phyloP scores from a whole-genome alignment of 106 monocot species.

The Dendrobium nobile region DNA sequence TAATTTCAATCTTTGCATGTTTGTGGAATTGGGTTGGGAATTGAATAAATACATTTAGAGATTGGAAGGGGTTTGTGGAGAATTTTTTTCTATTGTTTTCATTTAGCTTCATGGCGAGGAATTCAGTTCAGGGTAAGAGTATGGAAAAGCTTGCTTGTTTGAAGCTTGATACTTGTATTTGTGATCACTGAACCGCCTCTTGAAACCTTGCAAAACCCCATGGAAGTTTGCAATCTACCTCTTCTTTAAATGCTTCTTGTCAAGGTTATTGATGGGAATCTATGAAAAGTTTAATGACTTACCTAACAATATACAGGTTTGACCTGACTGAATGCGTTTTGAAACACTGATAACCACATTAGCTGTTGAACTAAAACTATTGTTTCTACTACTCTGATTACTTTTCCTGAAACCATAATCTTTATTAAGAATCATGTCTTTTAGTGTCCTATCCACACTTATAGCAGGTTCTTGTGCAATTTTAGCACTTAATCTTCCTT shows the following conservation, averaged over 20 bases:
- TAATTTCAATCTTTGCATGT: neutral
- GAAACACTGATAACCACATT: neutral
- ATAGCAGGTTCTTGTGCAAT: neutral
- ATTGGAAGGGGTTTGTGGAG: neutral
- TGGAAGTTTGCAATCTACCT: neutral
- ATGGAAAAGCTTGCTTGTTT: neutral
- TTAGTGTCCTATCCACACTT: neutral
- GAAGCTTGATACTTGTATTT: neutral
- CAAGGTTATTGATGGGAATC: neutral
- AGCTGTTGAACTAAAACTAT: neutral
- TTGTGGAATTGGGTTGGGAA: neutral
- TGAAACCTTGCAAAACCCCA: neutral
- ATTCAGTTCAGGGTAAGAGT: neutral
- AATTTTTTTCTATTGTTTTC: neutral
- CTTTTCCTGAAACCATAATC: no score
- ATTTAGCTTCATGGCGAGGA: neutral
- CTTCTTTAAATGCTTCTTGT: neutral
- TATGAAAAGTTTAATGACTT: neutral
- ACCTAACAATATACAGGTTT: neutral
- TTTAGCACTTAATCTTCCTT: no score
- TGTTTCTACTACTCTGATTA: no score
- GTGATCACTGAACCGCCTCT: neutral
- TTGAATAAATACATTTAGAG: no score
- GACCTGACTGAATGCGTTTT: neutral
- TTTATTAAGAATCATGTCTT: no score